Conservation (phyloP, 2,329 filamentous ascomycete species). For the Fusarium subtropicale region DNA sequence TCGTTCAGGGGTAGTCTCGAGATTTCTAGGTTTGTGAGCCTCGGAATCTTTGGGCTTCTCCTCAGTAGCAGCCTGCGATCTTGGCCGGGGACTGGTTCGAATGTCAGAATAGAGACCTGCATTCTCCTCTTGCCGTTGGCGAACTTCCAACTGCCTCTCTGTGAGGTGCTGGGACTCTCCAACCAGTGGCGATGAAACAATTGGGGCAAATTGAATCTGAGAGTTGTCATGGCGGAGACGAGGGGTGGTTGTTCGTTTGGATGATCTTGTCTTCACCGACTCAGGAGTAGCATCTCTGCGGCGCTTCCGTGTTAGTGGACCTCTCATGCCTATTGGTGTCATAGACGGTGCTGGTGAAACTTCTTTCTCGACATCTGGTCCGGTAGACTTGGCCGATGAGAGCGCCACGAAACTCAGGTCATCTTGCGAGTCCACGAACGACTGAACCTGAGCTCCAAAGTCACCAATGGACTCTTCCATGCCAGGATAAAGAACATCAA, state of each 20-base stretch:
- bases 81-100: conserved; percentile 60
- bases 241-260: conserved; percentile 55
- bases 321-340: conserved; percentile 37
- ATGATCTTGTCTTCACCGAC: conserved; percentile 36
- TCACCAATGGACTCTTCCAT: conserved; percentile 54
- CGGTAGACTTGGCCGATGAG: conserved; percentile 49
- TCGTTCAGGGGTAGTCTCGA: conserved; percentile 60
- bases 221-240: conserved; percentile 82
- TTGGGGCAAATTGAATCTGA: conserved; percentile 80
- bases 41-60: conserved; percentile 29
- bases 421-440: conserved; percentile 63
- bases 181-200: conserved; percentile 65
- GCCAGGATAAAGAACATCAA: conserved; percentile 61
- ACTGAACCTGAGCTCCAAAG: conserved; percentile 54
- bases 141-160: conserved; percentile 81
- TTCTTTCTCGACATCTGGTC: conserved; percentile 37
- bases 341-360: conserved; percentile 27
- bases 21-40: conserved; percentile 39
- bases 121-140: conserved; percentile 76
- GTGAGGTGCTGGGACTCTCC: conserved; percentile 80
- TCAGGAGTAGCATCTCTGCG: conserved; percentile 48
- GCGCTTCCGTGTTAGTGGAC: conserved; percentile 46
- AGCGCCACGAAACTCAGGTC: conserved; percentile 53
- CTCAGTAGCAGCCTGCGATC: conserved; percentile 38
- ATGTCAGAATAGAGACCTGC: conserved; percentile 76